phyloP scores from a whole-genome alignment of 202 grass and related monocot species.

The Elaeis oleifera region DNA sequence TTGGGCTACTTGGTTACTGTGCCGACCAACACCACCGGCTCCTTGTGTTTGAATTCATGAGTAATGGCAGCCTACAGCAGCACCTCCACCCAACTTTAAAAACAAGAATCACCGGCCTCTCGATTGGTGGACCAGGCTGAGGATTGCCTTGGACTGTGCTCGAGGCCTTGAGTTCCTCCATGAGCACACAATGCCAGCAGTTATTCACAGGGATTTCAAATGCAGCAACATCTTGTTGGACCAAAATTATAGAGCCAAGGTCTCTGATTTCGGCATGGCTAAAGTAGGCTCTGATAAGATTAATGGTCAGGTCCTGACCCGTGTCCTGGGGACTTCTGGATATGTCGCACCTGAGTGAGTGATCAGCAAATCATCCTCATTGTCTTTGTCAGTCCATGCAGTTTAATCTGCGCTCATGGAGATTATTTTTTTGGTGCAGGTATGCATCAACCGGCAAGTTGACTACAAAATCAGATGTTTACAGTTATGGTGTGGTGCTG shows the following conservation, averaged over 20 bases:
- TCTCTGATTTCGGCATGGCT: constrained; percentile 79
- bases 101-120: constrained; percentile 24
- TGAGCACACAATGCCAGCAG: constrained; percentile 59
- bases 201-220: constrained; percentile 98
- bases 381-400: too few species aligned
- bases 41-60: constrained; percentile 92
- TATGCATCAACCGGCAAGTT: constrained; percentile 92
- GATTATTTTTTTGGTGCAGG: constrained; percentile 23
- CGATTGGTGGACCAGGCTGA: constrained; percentile 68
- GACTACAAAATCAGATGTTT: constrained; percentile 97
- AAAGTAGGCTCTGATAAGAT: constrained; percentile 88
- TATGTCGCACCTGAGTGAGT: constrained; percentile 87
- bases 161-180: constrained; percentile 88
- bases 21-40: constrained; percentile 88
- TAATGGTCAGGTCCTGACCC: constrained; percentile 79
- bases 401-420: not conserved
- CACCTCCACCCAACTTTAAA: constrained; percentile 48
- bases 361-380: too few species aligned
- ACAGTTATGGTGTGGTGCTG: constrained; percentile 84
- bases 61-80: constrained; percentile 70
- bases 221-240: constrained; percentile 77
- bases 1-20: constrained; percentile 84
- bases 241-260: constrained; percentile 61
- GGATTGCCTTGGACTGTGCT: constrained; percentile 86
- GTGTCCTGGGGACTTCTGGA: constrained; percentile 89